Percentiles rank a stretch among this genome's conserved stretches.
Conservation (phyloP, 495 filamentous ascomycete species). For the Arthonia radiata region DNA sequence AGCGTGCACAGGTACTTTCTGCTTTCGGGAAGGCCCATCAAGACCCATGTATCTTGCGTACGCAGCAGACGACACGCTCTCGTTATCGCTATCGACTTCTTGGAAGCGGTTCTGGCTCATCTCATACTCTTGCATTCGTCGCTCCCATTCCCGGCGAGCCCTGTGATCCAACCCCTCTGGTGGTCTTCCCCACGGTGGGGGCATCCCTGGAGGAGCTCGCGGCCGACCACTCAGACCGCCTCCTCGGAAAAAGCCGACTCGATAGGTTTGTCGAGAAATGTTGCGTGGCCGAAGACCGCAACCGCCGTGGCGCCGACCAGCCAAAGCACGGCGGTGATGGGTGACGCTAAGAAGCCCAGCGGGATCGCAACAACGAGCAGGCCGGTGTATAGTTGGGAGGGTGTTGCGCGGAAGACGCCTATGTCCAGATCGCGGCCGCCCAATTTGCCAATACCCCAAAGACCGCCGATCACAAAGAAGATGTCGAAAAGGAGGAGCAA, state of each 20-base stretch:
- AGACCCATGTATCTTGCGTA: conserved; percentile 15
- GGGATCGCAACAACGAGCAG: conserved; percentile 61
- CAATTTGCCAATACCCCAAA: conserved; percentile 76
- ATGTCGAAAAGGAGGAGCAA: conserved; percentile 69
- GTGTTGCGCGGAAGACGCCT: conserved; percentile 53
- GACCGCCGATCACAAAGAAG: conserved; percentile 53
- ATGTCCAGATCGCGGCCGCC: conserved; percentile 69
- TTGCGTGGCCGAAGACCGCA: conserved; percentile 78
- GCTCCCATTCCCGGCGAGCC: conserved; percentile 31
- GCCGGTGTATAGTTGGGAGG: conserved; percentile 86
- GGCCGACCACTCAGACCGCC: conserved; percentile 99
- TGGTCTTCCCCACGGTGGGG: conserved; percentile 98
- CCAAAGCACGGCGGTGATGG: conserved; percentile 66
- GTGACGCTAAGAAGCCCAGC: conserved; percentile 58
- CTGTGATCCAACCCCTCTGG: conserved; percentile 45
- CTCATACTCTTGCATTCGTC: conserved; percentile 14
- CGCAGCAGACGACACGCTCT: conserved; percentile 12
- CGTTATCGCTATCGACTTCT: conserved; percentile 45
- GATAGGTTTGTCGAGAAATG: conserved; percentile 95
- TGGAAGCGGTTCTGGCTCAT: conserved; percentile 30
- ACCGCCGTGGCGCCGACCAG: conserved; percentile 83
- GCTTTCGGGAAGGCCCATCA: conserved; percentile 23
- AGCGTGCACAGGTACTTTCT: conserved; percentile 20
- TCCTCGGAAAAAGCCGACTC: conserved; percentile 99
- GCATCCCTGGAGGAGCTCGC: conserved; percentile 91